Evolutionary conservation across 805 yeast species (phyloP).

Genomic region (Tetrapisispora arboricola): DNA sequence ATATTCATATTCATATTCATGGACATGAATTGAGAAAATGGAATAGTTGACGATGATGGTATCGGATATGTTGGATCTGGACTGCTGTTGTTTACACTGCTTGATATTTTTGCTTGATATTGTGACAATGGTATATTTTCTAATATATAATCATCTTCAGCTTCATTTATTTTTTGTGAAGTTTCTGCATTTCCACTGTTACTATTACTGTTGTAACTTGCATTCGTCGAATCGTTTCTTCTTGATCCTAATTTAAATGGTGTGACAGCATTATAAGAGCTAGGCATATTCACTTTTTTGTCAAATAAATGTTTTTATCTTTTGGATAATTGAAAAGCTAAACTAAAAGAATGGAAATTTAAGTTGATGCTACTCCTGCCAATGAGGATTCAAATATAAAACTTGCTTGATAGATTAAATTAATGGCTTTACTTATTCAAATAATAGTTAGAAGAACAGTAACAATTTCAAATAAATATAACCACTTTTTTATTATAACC

Average conservation of each 20-base stretch:
- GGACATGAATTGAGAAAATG: background rate
- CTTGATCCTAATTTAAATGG: slow-evolving; percentile 18
- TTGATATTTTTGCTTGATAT: background rate
- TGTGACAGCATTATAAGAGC: slow-evolving; percentile 18
- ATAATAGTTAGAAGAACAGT: too few relatives aligned
- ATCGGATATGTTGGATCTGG: too few relatives aligned
- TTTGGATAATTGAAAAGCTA: background rate
- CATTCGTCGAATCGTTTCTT: background rate
- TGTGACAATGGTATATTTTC: slow-evolving; percentile 2
- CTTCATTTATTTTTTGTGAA: background rate
- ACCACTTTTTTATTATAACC: too few relatives aligned
- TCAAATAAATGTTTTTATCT: background rate
- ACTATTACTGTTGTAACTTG: background rate
- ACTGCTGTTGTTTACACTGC: too few relatives aligned
- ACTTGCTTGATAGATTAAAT: background rate
- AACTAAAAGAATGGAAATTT: too few relatives aligned
- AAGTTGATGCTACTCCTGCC: too few relatives aligned
- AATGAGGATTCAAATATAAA: too few relatives aligned
- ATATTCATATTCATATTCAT: background rate
- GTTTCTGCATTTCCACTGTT: background rate
- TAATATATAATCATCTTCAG: background rate
- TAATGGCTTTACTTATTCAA: background rate
- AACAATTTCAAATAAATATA: too few relatives aligned
- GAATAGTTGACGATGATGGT: too few relatives aligned
- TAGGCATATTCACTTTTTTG: background rate